phyloP scores from a whole-genome alignment of 805 yeast genomes.

The Yarrowia keelungensis region DNA sequence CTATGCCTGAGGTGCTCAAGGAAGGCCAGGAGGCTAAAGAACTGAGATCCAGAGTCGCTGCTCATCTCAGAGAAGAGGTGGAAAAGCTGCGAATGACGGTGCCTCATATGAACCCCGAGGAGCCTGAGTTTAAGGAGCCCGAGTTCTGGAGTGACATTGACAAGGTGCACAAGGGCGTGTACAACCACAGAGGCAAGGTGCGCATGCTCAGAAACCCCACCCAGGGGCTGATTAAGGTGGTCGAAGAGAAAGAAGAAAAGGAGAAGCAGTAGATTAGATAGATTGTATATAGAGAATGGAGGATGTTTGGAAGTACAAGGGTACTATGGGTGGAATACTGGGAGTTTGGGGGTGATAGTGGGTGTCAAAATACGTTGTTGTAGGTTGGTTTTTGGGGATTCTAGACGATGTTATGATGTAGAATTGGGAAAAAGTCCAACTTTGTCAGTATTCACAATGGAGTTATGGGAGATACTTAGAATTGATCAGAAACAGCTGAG shows the following conservation, averaged over 20 bases:
- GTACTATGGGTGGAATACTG: no score
- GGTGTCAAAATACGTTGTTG: no score
- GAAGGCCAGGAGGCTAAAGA: conserved; percentile 67
- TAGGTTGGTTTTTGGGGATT: no score
- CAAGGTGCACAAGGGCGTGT: conserved; percentile 8
- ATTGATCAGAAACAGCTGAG: no score
- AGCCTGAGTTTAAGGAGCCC: conserved; percentile 25
- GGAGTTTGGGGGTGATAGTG: no score
- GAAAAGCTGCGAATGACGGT: conserved; percentile 46
- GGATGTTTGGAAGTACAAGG: not conserved
- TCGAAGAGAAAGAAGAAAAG: not conserved
- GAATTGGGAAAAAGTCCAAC: no score
- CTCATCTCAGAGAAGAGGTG: conserved; percentile 68
- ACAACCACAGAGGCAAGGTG: conserved; percentile 19
- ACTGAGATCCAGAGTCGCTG: conserved; percentile 75
- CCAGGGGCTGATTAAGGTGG: conserved; percentile 12
- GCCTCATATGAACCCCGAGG: conserved; percentile 14
- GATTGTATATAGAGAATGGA: conserved; percentile 18
- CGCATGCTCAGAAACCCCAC: conserved; percentile 21
- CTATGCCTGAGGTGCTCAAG: conserved; percentile 66
- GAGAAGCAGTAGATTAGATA: not conserved
- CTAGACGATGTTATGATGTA: no score
- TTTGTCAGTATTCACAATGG: no score
- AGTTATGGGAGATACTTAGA: no score
- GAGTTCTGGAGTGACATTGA: conserved; percentile 30